phyloP scores from a whole-genome alignment of 1,284 basidiomycete genomes.

The Mycosarcoma mackinlayi region DNA sequence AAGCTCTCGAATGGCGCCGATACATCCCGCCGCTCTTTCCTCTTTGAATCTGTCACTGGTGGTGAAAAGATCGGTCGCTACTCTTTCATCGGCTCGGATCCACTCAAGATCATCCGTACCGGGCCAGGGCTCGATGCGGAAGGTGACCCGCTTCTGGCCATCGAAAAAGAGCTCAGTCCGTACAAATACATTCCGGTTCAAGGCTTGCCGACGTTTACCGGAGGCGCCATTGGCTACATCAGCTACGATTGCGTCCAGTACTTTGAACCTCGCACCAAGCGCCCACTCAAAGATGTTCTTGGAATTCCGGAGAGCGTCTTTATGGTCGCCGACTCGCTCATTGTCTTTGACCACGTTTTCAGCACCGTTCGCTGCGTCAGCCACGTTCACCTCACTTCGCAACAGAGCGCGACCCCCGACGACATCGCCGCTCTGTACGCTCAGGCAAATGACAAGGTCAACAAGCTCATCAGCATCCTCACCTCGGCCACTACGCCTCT shows the following conservation, averaged over 20 bases:
- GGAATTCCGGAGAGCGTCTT: conserved; percentile 93
- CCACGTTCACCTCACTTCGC: conserved; percentile 82
- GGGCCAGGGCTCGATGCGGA: conserved; percentile 83
- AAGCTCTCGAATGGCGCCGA: conserved; percentile 90
- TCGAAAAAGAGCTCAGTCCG: conserved; percentile 86
- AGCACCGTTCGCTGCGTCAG: conserved; percentile 93
- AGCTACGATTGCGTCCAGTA: conserved; percentile 95
- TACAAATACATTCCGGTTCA: conserved; percentile 92
- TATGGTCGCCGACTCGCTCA: conserved; percentile 93
- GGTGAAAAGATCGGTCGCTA: conserved; percentile 93
- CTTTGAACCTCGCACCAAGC: conserved; percentile 78
- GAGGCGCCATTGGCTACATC: conserved; percentile 97
- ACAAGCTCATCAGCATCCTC: conserved; percentile 37
- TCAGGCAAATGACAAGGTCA: conserved; percentile 40
- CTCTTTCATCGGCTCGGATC: conserved; percentile 95
- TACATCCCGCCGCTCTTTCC: conserved; percentile 68
- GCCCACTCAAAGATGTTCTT: conserved; percentile 77
- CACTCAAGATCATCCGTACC: conserved; percentile 88
- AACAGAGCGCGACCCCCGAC: conserved; percentile 72
- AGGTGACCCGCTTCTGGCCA: conserved; percentile 86
- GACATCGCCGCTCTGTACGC: conserved; percentile 65
- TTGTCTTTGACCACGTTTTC: conserved; percentile 97
- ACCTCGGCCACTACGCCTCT: conserved; percentile 72
- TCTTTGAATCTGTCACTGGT: conserved; percentile 76
- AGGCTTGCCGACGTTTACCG: conserved; percentile 92